Evolutionary conservation across 2,329 filamentous ascomycete species (phyloP).

Genomic region (Beauveria sp.): DNA sequence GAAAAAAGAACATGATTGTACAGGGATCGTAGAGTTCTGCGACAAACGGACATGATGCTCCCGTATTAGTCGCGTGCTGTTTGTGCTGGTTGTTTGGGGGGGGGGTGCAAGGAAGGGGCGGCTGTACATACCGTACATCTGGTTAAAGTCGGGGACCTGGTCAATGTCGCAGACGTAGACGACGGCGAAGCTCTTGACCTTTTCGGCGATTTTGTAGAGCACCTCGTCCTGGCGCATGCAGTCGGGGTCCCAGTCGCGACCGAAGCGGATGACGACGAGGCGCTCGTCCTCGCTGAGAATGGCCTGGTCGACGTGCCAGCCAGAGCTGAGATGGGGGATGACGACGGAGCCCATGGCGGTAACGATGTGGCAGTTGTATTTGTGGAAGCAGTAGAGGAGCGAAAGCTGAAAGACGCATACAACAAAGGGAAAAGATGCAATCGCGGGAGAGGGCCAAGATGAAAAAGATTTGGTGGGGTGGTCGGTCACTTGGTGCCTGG

Average conservation of each 20-base stretch:
- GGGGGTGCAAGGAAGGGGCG: neutral
- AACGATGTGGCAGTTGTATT: neutral
- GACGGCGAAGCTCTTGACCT: slow-evolving; percentile 86
- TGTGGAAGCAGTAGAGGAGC: neutral
- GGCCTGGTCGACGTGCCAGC: slow-evolving; percentile 98
- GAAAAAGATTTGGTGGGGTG: slow-evolving; percentile 4
- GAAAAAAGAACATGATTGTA: slow-evolving; percentile 94
- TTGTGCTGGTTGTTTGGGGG: neutral
- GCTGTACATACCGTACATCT: slow-evolving; percentile 65
- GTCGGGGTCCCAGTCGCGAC: slow-evolving; percentile 76
- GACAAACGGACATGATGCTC: too few relatives aligned
- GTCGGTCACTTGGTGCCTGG: neutral
- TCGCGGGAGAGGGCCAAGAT: neutral
- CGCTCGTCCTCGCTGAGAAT: slow-evolving; percentile 85
- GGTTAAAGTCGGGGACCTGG: slow-evolving; percentile 85
- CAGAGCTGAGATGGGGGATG: slow-evolving; percentile 80
- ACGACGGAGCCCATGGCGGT: slow-evolving; percentile 68
- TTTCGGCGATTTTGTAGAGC: slow-evolving; percentile 86
- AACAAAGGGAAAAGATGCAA: neutral
- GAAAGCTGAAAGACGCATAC: neutral
- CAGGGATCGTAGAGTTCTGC: slow-evolving; percentile 74
- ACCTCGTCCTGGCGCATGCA: slow-evolving; percentile 77
- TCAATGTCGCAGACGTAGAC: slow-evolving; percentile 94
- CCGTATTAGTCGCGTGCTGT: too few relatives aligned
- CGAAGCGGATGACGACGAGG: slow-evolving; percentile 88